Conservation (phyloP, 2,329 filamentous ascomycete genomes). For the Fusarium algeriense region DNA sequence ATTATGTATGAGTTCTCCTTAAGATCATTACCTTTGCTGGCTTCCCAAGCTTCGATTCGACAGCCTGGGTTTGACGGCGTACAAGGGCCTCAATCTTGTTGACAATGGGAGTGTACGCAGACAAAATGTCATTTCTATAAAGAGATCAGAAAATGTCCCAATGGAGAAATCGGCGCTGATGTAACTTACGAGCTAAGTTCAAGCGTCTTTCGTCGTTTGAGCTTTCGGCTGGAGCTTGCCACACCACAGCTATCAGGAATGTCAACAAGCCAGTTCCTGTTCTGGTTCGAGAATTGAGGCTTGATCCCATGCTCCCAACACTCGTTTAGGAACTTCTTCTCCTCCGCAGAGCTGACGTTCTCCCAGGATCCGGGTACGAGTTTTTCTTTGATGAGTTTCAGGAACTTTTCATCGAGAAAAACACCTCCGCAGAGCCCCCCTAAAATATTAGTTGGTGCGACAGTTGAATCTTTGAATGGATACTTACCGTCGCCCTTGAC, state of each 20-base stretch:
- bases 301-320: conserved; percentile 51
- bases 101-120: conserved; percentile 43
- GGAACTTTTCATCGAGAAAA: conserved; percentile 57
- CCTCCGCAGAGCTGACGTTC: background rate
- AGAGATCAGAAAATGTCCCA: rapidly evolving
- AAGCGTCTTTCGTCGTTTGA: conserved; percentile 10
- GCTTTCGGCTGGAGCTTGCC: rapidly evolving
- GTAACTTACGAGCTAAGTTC: conserved; percentile 15
- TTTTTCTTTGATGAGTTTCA: conserved; percentile 44
- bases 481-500: conserved; percentile 54
- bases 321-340: conserved; percentile 41
- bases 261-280: conserved; percentile 25
- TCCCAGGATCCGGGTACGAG: conserved; percentile 16
- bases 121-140: conserved; percentile 34
- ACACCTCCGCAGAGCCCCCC: conserved; percentile 56
- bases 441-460: conserved; percentile 13
- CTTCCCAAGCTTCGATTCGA: conserved; percentile 20
- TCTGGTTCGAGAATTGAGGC: conserved; percentile 37
- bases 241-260: conserved; percentile 23
- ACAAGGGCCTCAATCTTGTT: conserved; percentile 43
- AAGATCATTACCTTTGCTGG: conserved; percentile 45
- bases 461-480: rapidly evolving
- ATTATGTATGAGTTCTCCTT: rapidly evolving
- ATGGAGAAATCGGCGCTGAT: rapidly evolving
- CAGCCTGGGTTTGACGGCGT: conserved; percentile 35